Base-by-base conservation (phyloP, 805 yeast species). In the Wickerhamiella australiensis region DNA sequence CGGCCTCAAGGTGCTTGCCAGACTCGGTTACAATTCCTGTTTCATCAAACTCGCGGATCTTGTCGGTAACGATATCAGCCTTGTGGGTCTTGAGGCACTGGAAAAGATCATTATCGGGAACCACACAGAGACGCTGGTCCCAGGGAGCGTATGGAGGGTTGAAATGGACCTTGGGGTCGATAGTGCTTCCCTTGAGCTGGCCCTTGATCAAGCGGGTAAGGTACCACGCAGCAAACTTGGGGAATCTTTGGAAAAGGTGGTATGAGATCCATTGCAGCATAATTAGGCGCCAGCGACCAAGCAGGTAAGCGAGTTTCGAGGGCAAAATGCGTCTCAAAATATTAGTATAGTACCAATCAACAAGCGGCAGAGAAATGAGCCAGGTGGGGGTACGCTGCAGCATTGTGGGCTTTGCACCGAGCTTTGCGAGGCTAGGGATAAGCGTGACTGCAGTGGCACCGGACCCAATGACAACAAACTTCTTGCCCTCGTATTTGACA, bases 91-190 rank as follows among this genome's bases (percentile, higher is more conserved):
- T 46, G 27, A 46, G 49, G 43, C 37, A 25, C 27, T 37, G 26
- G 43, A 46, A 46, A 4, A 46, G 31, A 23, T 46, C 49, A 22
- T 36, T 37, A n/a, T 46, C 43, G 35, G 49, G 49, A 9, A 46
- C 49, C 37, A 46, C 35, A 21, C 49, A 46, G 22, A 46, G 49
- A 17, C 49, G 49, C 49, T 46, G 49, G 21, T 46, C 49, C 49
- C 49, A 46, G 17, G 49, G 49, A 15, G 17, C 26, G 35, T 46
- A 46, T 3, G 49, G 49, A 2, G 49, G 49, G 27, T 36, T 46
- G 25, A 46, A 46, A 31, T 46, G 49, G 21, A 46, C 38, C 20
- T 36, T 22, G 35, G 43, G 25, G 37, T 46, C 49, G 12, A 46
- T 43, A 9, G 8, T 11, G 17, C 42, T 35, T 5, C 49, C 49